Evolutionary conservation across 345 rosid species (phyloP).

Genomic region (Bruguiera sexangula): DNA sequence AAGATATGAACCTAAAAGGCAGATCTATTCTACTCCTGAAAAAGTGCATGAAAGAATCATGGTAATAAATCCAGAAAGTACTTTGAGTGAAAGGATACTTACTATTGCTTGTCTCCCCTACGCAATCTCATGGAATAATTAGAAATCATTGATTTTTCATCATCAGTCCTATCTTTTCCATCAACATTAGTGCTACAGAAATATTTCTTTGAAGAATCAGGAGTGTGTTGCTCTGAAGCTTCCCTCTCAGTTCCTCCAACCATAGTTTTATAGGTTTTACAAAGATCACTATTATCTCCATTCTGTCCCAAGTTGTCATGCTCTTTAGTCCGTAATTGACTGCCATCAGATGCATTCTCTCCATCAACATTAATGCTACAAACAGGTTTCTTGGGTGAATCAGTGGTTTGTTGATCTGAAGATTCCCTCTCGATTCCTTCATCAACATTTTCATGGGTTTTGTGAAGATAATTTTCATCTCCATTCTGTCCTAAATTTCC

Average conservation of each 20-base stretch:
- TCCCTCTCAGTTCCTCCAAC: conserved; percentile 22
- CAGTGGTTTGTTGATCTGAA: no score
- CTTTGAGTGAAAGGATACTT: conserved; percentile 17
- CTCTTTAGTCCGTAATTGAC: no score
- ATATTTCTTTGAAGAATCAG: conserved; percentile 14
- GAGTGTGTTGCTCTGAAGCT: conserved; percentile 16
- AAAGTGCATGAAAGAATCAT: not conserved
- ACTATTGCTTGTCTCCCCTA: conserved; percentile 16
- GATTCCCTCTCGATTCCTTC: no score
- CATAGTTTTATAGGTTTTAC: conserved; percentile 10
- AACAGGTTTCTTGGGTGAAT: no score
- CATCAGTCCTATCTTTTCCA: conserved; percentile 6
- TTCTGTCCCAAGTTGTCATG: no score
- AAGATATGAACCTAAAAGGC: not conserved
- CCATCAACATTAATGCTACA: no score
- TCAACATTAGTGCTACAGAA: conserved; percentile 13
- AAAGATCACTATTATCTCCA: no score
- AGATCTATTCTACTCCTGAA: conserved; percentile 1
- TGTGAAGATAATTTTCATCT: conserved; percentile 4
- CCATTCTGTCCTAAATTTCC: conserved; percentile 18
- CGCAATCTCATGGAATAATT: conserved; percentile 9
- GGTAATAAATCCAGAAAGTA: not conserved
- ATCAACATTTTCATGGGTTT: not conserved
- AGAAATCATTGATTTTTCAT: conserved; percentile 17
- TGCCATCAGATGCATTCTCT: no score